Percentiles rank a stretch among this genome's conserved stretches.
Conservation (phyloP, 208 protist genomes). For the Leishmania turanica region DNA sequence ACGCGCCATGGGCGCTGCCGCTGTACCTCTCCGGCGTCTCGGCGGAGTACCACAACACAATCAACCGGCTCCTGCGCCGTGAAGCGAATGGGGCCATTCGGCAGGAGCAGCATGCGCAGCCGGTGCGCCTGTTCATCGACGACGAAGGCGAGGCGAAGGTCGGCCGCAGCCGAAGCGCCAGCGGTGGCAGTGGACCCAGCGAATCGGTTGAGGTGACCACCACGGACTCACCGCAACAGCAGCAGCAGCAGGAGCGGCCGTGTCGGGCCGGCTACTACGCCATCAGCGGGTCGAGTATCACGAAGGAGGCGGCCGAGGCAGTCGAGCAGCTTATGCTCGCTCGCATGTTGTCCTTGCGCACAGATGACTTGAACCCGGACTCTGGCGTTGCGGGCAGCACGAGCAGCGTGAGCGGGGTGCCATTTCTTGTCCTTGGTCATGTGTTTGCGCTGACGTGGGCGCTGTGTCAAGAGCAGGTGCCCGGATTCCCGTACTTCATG, state of each 20-base stretch:
- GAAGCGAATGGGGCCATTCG: slow-evolving; percentile 17
- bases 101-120: slow-evolving; percentile 24
- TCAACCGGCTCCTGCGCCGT: slow-evolving; percentile 32
- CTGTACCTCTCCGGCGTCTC: slow-evolving; percentile 30
- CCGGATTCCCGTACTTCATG: slow-evolving; percentile 75
- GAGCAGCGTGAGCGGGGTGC: slow-evolving; percentile 26
- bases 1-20: slow-evolving; percentile 29
- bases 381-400: slow-evolving; percentile 7
- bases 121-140: slow-evolving; percentile 18
- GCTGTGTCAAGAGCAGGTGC: slow-evolving; percentile 56
- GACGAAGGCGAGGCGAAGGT: neutral
- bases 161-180: neutral
- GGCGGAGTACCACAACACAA: slow-evolving; percentile 25
- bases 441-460: slow-evolving; percentile 57
- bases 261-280: slow-evolving; percentile 16
- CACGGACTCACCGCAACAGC: neutral
- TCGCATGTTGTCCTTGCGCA: slow-evolving; percentile 25
- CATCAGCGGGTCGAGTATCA: slow-evolving; percentile 18
- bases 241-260: slow-evolving; percentile 7
- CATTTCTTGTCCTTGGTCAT: slow-evolving; percentile 42
- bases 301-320: slow-evolving; percentile 37
- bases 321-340: slow-evolving; percentile 41
- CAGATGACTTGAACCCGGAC: slow-evolving; percentile 27
- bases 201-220: neutral
- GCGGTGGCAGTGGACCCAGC: neutral